A percentile compares a stretch with the other conserved stretches of the same genome.
Evolutionary conservation across 2,329 filamentous ascomycete species (phyloP).

Genomic region (Ophiostoma himal-ulmi): DNA sequence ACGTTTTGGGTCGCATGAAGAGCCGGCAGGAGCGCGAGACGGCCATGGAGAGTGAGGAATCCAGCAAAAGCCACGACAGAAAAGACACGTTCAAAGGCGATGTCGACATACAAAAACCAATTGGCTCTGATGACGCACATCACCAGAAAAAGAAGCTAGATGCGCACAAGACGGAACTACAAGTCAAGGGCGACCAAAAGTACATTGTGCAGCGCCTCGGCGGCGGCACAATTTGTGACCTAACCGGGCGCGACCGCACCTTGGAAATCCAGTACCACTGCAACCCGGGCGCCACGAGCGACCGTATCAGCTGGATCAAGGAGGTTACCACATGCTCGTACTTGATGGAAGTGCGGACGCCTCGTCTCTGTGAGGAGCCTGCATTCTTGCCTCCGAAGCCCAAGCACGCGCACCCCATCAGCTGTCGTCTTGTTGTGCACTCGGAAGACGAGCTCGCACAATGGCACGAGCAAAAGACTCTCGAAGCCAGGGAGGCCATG

Average conservation of each 20-base stretch:
- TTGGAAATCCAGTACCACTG: conserved; percentile 81
- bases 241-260: conserved; percentile 73
- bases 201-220: conserved; percentile 80
- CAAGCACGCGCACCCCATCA: conserved; percentile 68
- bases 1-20: conserved; percentile 62
- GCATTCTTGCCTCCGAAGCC: conserved; percentile 79
- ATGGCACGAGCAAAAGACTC: conserved; percentile 35
- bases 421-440: conserved; percentile 64
- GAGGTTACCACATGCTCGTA: conserved; percentile 88
- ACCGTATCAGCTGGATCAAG: conserved; percentile 88
- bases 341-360: conserved; percentile 87
- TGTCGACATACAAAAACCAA: conserved; percentile 24
- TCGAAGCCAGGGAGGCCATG: conserved; percentile 38
- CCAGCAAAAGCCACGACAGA: conserved; percentile 1
- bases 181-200: conserved; percentile 74
- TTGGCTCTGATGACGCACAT: conserved; percentile 22
- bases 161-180: conserved; percentile 57
- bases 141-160: conserved; percentile 13
- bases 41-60: background rate
- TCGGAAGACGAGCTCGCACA: conserved; percentile 44
- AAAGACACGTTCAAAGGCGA: conserved; percentile 23
- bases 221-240: conserved; percentile 76
- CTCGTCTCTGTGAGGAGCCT: conserved; percentile 77
- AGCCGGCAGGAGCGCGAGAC: background rate
- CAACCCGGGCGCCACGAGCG: conserved; percentile 63